phyloP scores from a whole-genome alignment of 2,329 filamentous ascomycete species.

The Colletotrichum endophyticum region DNA sequence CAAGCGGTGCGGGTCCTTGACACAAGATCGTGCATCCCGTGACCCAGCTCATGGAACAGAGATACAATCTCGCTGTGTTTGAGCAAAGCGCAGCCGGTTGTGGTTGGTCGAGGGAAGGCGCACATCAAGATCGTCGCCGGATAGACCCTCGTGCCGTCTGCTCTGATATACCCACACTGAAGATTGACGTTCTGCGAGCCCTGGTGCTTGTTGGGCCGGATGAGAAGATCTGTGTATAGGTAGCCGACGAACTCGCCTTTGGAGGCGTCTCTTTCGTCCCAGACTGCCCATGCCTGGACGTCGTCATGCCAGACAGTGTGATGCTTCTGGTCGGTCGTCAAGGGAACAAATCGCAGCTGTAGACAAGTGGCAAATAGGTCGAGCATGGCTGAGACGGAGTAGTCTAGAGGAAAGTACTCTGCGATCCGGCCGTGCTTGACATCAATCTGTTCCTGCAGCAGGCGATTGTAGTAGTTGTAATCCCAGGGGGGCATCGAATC shows the following conservation, averaged over 20 bases:
- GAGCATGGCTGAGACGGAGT: neutral
- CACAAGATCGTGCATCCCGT: neutral
- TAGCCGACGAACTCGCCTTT: neutral
- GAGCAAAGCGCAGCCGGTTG: neutral
- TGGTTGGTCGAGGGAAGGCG: neutral
- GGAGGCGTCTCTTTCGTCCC: neutral
- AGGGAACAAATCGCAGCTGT: accelerated
- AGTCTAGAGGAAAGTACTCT: neutral
- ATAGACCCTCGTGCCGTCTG: accelerated
- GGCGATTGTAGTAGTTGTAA: neutral
- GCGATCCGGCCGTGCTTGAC: neutral
- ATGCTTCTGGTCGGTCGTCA: neutral
- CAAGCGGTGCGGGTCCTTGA: neutral
- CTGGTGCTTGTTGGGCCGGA: neutral
- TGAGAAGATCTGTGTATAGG: neutral
- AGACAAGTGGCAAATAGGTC: neutral
- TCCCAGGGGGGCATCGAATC: neutral
- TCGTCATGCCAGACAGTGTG: accelerated
- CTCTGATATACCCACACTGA: neutral
- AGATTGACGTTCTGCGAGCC: neutral
- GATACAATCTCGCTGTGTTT: neutral
- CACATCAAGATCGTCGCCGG: neutral
- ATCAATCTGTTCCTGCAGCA: accelerated
- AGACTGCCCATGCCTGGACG: neutral
- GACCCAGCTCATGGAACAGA: neutral